A percentile compares a stretch with the other conserved stretches of the same genome.
phyloP scores from a whole-genome alignment of 179 eudicot species.

The Nepenthes alata region DNA sequence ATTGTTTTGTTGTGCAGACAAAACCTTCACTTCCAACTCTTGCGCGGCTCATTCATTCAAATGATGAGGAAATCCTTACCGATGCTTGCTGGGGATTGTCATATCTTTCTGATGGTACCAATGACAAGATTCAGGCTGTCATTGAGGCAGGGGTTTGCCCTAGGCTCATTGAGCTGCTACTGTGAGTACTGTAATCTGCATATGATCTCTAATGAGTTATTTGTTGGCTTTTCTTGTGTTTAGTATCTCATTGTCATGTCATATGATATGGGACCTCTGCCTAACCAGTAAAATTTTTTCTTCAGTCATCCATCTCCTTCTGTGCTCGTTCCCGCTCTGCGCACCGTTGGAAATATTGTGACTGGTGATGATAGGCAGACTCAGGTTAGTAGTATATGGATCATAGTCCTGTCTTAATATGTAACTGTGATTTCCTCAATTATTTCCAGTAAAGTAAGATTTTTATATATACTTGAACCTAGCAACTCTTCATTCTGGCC shows the following conservation, averaged over 20 bases:
- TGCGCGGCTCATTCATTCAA: conserved; percentile 45
- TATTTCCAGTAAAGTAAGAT: no score
- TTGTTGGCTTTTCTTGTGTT: no score
- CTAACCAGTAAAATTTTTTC: neutral
- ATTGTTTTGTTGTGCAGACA: conserved; percentile 18
- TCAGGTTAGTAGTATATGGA: conserved; percentile 29
- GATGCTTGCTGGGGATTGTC: conserved; percentile 91
- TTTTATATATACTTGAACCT: no score
- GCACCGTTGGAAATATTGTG: conserved; percentile 79
- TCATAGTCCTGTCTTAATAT: no score
- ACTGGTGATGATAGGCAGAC: conserved; percentile 80
- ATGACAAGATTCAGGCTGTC: conserved; percentile 77
- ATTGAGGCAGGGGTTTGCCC: conserved; percentile 67
- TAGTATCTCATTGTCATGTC: no score
- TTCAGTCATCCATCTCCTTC: conserved; percentile 57
- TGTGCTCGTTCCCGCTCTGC: conserved; percentile 68
- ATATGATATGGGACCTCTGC: no score
- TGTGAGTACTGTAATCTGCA: conserved; percentile 23
- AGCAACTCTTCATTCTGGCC: no score
- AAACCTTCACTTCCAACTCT: conserved; percentile 67
- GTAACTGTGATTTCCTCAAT: no score
- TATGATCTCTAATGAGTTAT: neutral
- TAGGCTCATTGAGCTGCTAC: conserved; percentile 56
- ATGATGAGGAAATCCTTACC: conserved; percentile 70
- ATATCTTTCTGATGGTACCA: conserved; percentile 75